Evolutionary conservation across 2,329 filamentous ascomycete species (phyloP), one percentile per base, ranked within the genome.

Genomic region (Aspergillus sp.): DNA sequence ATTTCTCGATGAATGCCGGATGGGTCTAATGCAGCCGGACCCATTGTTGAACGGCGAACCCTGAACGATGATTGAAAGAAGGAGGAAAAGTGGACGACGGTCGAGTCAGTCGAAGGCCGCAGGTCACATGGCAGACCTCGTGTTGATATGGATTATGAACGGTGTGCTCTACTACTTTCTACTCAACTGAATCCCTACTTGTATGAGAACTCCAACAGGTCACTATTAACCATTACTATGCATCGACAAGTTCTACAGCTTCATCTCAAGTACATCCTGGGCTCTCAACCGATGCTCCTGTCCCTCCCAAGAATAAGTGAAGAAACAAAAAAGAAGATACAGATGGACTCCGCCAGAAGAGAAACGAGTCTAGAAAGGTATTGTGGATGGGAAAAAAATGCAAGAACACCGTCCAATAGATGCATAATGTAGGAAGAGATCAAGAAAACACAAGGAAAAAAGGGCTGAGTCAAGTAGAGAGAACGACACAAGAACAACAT

Each of bases 381-480:
- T 54, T 59, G 56, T 58, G 63, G 9, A 62, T 29, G 57, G 60
- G 5, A 42, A 65, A 60, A 63, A 29, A 59, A 62, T 49, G 56
- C 52, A 56, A 54, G 16, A 63, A 65, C 60, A 60, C 64, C 64
- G 60, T 61, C 60, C 63, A 62, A 61, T 60, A 55, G 60, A 64
- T 61, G 55, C 54, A 59, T 24, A 50, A 55, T 49, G 31, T 60
- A 55, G 55, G 49, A 55, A 26, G 11, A 36, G 57, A 56, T 55
- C 52, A 55, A 57, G 36, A n/a, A 56, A 55, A 54, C 60, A 54
- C 24, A 57, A 55, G 60, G 54, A 63, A 56, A 62, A 49, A 45
- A 53, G 47, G 46, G 45, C 52, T 58, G 60, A 36, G 18, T 39
- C 47, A 62, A 63, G 47, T 55, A 58, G 24, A 53, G 51, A 51